phyloP scores from a whole-genome alignment of 148 eudicot species.

The Spergularia marina region DNA sequence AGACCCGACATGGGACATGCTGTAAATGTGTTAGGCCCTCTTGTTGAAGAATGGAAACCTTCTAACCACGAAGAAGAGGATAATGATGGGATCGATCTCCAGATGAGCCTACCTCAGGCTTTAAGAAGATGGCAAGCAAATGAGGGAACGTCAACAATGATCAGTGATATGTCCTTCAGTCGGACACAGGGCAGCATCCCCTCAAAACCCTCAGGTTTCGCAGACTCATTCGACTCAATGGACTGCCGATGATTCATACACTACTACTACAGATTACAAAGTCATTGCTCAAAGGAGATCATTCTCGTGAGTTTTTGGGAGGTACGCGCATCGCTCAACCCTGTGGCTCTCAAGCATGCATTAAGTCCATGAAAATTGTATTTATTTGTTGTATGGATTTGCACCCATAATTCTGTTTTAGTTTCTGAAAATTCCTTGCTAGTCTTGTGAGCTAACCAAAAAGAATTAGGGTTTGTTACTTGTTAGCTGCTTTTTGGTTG shows the following conservation, averaged over 20 bases:
- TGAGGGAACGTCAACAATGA: slow-evolving; percentile 40
- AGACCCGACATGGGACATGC: slow-evolving; percentile 42
- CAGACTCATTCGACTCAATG: slow-evolving; percentile 45
- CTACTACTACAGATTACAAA: not conserved
- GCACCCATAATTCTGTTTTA: not conserved
- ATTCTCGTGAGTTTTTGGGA: not conserved
- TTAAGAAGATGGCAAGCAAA: slow-evolving; percentile 33
- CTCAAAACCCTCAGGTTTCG: slow-evolving; percentile 52
- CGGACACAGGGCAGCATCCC: slow-evolving; percentile 48
- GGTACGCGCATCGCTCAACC: slow-evolving; percentile 1
- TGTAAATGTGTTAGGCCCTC: slow-evolving; percentile 34
- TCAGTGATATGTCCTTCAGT: slow-evolving; percentile 38
- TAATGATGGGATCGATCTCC: slow-evolving; percentile 26
- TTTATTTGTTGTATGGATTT: slow-evolving; percentile 3
- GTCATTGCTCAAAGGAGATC: not conserved
- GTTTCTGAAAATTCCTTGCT: slow-evolving; percentile 3
- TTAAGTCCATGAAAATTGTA: slow-evolving; percentile 17
- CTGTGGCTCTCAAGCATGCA: slow-evolving; percentile 14
- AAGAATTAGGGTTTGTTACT: not conserved
- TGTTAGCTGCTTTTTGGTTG: slow-evolving; percentile 21
- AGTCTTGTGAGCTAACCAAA: slow-evolving; percentile 15
- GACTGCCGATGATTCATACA: slow-evolving; percentile 36
- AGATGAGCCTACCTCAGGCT: slow-evolving; percentile 37
- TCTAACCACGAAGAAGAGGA: slow-evolving; percentile 34
- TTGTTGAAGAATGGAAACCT: slow-evolving; percentile 39